These are phyloP conservation scores for Hemisphaericaspora nanyangensis DNA, from an alignment of 805 yeast species.

Conservation along the genomic window DNA sequence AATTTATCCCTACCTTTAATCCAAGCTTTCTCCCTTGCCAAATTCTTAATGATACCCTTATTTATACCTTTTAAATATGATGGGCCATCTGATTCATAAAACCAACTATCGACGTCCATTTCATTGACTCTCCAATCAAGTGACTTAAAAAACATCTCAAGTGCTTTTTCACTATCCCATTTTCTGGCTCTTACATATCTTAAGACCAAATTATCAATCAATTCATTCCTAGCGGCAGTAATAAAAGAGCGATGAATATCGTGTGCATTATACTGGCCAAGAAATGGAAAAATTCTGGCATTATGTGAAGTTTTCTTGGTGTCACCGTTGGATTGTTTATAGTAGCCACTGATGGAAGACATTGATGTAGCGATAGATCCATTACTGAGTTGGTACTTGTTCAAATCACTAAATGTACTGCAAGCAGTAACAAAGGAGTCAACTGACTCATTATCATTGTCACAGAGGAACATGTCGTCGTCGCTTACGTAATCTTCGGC, in stretches of 20 bases:
- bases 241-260: slow-evolving; percentile 48
- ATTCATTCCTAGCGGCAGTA: slow-evolving; percentile 52
- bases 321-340: slow-evolving; percentile 11
- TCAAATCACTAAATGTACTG: slow-evolving; percentile 20
- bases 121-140: slow-evolving; percentile 71
- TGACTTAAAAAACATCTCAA: slow-evolving; percentile 70
- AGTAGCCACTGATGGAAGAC: not conserved
- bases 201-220: slow-evolving; percentile 73
- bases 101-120: slow-evolving; percentile 54
- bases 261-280: slow-evolving; percentile 50
- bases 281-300: slow-evolving; percentile 44
- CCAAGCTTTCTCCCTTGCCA: slow-evolving; percentile 64
- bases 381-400: too few species aligned
- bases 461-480: slow-evolving; percentile 11
- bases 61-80: slow-evolving; percentile 41
- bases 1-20: slow-evolving; percentile 70
- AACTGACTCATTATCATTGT: slow-evolving; percentile 15
- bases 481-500: slow-evolving; percentile 18
- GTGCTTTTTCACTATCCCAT: slow-evolving; percentile 67
- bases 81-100: slow-evolving; percentile 70
- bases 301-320: slow-evolving; percentile 3
- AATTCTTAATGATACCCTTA: slow-evolving; percentile 51
- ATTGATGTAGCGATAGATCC: not conserved
- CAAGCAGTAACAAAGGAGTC: slow-evolving; percentile 33
- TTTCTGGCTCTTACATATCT: slow-evolving; percentile 85